Evolutionary conservation across 2,329 filamentous ascomycete species (phyloP).

Genomic region (Cladophialophora psammophila): DNA sequence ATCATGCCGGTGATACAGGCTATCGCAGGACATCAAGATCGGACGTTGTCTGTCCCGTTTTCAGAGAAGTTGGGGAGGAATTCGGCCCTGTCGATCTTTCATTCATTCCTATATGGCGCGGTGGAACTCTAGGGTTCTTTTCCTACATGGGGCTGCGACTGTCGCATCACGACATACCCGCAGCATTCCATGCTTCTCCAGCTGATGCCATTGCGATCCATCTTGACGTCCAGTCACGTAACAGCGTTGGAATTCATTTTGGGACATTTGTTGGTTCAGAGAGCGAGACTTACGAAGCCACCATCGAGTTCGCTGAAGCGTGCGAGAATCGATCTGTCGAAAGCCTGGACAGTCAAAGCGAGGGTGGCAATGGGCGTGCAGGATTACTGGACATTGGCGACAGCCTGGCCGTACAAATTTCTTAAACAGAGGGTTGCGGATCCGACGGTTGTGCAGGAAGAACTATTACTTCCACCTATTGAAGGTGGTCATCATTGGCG

Average conservation of each 20-base stretch:
- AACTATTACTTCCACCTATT: no score
- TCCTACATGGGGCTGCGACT: slow-evolving; percentile 30
- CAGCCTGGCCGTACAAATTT: slow-evolving; percentile 27
- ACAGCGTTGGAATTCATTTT: slow-evolving; percentile 61
- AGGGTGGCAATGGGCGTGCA: slow-evolving; percentile 23
- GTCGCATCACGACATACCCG: slow-evolving; percentile 54
- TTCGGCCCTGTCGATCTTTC: slow-evolving; percentile 59
- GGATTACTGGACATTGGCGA: slow-evolving; percentile 31
- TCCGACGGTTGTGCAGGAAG: no score
- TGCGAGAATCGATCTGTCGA: slow-evolving; percentile 19
- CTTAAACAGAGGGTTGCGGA: neutral
- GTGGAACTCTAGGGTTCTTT: slow-evolving; percentile 40
- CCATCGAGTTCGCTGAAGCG: slow-evolving; percentile 28
- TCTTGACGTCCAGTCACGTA: slow-evolving; percentile 54
- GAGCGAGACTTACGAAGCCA: slow-evolving; percentile 31
- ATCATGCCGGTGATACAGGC: slow-evolving; percentile 59
- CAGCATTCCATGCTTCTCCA: slow-evolving; percentile 55
- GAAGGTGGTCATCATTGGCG: no score
- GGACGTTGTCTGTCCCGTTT: slow-evolving; percentile 56
- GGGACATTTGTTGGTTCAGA: slow-evolving; percentile 47
- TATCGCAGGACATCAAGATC: slow-evolving; percentile 50
- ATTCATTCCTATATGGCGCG: slow-evolving; percentile 58
- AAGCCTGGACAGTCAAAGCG: slow-evolving; percentile 11
- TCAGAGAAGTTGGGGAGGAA: slow-evolving; percentile 54
- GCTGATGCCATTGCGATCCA: slow-evolving; percentile 59